Base-by-base conservation (phyloP, 2,329 filamentous ascomycete species). In the Botrytis tulipae region DNA sequence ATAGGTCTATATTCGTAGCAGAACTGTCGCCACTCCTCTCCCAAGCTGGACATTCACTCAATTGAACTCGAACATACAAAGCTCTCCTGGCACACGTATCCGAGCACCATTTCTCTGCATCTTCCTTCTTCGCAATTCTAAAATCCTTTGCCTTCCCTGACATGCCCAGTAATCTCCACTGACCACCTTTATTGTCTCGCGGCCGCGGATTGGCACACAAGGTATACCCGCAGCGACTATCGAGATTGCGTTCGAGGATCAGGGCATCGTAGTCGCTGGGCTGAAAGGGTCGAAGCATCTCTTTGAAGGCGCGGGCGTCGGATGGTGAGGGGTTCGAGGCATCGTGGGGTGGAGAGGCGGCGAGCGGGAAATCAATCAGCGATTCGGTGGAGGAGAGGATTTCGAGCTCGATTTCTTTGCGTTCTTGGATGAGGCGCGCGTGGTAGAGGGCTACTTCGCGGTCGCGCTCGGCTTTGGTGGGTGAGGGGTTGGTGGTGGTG, bases 231-330 rank as follows among this genome's bases (percentile, higher is more conserved):
- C 96, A 99, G 32, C 89, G 86, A 61, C 87, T 89, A 78, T 93
- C 91, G 77, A 93, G 92, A 81, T 97, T 97, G 79, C 96, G 92
- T 85, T 99, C 96, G 76, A 92, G 88, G 74, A 98, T 90, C 68
- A 98, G 85, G 76, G 93, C 92, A 80, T 97, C 94, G 84, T 97
- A 97, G 84, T 99, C 95, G 71, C 88, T 87, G 0, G 95, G 93
- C 81, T 95, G 93, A 83, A 98, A 98, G 61, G 89, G 86, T 16
- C 87, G 84, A 37, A 98, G 84, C 51, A 89, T 87, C 5, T 85
- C 80, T 78, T 91, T 90, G 83, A 98, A 94, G 71, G 84, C 84
- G 57, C 83, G 81, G 1, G 86, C 86, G 80, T 97, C 94, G 46
- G 86, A 81, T 1, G 86, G 79, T 10, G 89, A 85, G 3, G 89